Evolutionary conservation across 2,329 filamentous ascomycete species (phyloP).

Genomic region (Aspergillaceae sp.): DNA sequence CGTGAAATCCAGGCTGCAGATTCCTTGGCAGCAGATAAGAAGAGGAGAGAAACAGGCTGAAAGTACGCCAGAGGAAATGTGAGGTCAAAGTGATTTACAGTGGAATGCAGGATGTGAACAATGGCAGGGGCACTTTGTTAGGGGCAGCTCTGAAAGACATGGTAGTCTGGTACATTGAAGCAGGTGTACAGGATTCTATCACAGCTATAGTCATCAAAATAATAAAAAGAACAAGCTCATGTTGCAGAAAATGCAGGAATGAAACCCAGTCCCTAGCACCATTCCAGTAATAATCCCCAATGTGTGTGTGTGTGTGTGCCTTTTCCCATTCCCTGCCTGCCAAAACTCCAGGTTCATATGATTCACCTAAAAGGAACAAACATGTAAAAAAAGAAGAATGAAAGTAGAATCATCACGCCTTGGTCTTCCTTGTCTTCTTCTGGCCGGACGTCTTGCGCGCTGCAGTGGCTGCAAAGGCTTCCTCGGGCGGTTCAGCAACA

Average conservation of each 20-base stretch:
- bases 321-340: background rate
- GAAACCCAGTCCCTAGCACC: background rate
- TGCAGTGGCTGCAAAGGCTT: slow-evolving; percentile 44
- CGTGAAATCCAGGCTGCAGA: background rate
- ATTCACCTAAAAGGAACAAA: slow-evolving; percentile 5
- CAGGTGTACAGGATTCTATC: too few relatives aligned
- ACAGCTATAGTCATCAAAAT: too few relatives aligned
- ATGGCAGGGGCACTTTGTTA: too few relatives aligned
- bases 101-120: too few relatives aligned
- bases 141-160: too few relatives aligned
- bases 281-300: background rate
- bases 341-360: slow-evolving; percentile 5
- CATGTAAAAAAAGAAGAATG: background rate
- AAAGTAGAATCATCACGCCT: slow-evolving; percentile 8
- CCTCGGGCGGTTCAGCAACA: slow-evolving; percentile 52
- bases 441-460: slow-evolving; percentile 28
- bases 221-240: too few relatives aligned
- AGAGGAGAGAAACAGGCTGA: background rate
- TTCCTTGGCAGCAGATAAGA: background rate
- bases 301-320: background rate
- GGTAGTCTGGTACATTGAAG: too few relatives aligned
- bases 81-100: too few relatives aligned
- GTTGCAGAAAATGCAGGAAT: background rate
- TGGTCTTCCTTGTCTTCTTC: slow-evolving; percentile 28
- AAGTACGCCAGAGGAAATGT: too few relatives aligned